Conservation (phyloP, 83 land plant species). For the Diphasiastrum complanatum region DNA sequence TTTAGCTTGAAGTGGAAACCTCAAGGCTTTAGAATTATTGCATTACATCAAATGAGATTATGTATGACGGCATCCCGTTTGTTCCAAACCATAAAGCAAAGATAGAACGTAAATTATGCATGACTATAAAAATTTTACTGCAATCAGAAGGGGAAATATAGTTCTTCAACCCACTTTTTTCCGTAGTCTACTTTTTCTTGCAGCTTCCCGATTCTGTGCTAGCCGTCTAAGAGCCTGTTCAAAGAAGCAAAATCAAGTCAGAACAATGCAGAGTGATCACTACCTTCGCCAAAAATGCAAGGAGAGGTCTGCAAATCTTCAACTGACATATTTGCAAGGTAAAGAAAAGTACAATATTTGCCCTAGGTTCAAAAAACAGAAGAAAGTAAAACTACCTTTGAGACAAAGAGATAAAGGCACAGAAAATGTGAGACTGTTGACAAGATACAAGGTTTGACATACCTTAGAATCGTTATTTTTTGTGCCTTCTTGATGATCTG, state of each 20-base stretch:
- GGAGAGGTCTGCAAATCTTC: neutral
- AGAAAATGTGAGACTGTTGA: no score
- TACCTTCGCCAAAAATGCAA: neutral
- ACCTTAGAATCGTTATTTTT: slow-evolving; percentile 31
- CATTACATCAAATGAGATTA: neutral
- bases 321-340: neutral
- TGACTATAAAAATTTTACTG: neutral
- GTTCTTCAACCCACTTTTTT: slow-evolving; percentile 22
- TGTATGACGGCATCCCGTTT: neutral
- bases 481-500: slow-evolving; percentile 25
- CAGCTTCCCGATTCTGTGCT: slow-evolving; percentile 42
- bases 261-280: neutral
- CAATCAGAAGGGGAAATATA: neutral
- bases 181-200: slow-evolving; percentile 33
- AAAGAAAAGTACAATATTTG: neutral
- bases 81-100: no score
- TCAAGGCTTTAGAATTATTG: no score
- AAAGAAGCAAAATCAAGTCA: neutral
- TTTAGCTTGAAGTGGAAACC: no score
- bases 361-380: neutral
- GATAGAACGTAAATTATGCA: no score
- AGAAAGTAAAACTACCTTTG: no score
- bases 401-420: no score
- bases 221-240: slow-evolving; percentile 34
- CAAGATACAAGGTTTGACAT: no score